phyloP scores from a whole-genome alignment of 164 flowering plant genomes.

The Protea cynaroides region DNA sequence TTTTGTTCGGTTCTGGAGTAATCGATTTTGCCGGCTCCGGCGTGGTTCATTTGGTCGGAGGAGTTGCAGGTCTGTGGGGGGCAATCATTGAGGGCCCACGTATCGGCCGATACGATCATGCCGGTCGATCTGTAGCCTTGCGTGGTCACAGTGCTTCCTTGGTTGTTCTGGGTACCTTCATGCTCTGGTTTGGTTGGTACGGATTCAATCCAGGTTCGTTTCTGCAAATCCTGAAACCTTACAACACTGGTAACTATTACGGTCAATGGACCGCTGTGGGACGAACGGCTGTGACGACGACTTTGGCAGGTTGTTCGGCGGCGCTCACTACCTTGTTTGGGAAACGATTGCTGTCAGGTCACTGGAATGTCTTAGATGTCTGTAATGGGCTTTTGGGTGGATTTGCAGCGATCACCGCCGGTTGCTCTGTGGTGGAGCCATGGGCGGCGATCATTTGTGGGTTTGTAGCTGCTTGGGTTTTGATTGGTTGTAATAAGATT shows the following conservation, averaged over 20 bases:
- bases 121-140: constrained; percentile 38
- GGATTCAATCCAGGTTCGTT: constrained; percentile 85
- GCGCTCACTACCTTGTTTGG: constrained; percentile 66
- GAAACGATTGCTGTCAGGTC: constrained; percentile 49
- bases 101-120: constrained; percentile 52
- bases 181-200: constrained; percentile 85
- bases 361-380: constrained; percentile 71
- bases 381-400: constrained; percentile 79
- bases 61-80: constrained; percentile 73
- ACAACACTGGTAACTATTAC: constrained; percentile 30
- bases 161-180: constrained; percentile 66
- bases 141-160: constrained; percentile 67
- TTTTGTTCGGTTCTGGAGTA: constrained; percentile 52
- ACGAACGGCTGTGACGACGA: constrained; percentile 72
- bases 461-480: constrained; percentile 49
- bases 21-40: constrained; percentile 78
- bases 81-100: constrained; percentile 71
- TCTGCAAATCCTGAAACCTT: constrained; percentile 29
- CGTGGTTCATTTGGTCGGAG: constrained; percentile 75
- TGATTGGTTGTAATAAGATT: constrained; percentile 47
- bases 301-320: constrained; percentile 65
- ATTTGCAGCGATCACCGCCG: constrained; percentile 68
- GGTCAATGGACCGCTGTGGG: constrained; percentile 76
- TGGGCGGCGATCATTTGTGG: constrained; percentile 85
- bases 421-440: constrained; percentile 77